Conservation (phyloP, 2,329 filamentous ascomycete genomes). For the Mollisiaceae sp. region DNA sequence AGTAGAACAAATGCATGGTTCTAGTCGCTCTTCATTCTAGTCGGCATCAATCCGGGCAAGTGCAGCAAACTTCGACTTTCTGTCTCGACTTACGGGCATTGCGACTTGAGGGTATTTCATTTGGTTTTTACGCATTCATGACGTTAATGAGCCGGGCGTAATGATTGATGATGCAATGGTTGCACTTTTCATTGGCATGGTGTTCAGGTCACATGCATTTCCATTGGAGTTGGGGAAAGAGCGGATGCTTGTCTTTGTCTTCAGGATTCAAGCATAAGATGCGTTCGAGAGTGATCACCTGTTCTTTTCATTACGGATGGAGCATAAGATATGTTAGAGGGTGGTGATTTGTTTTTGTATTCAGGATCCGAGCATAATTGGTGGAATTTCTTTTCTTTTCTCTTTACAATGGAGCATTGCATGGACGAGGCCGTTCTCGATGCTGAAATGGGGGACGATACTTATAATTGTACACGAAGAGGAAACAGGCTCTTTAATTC, state of each 20-base stretch:
- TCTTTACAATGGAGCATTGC: background rate
- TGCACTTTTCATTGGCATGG: constrained; percentile 8
- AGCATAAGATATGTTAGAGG: background rate
- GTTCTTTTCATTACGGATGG: background rate
- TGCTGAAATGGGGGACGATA: background rate
- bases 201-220: constrained; percentile 19
- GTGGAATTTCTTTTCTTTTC: background rate
- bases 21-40: constrained; percentile 10
- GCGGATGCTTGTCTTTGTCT: background rate
- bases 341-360: background rate
- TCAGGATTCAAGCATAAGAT: constrained; percentile 15
- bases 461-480: too few relatives aligned
- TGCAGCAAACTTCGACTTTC: constrained; percentile 24
- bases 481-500: background rate
- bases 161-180: constrained; percentile 8
- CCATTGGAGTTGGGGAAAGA: constrained; percentile 9
- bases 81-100: constrained; percentile 13
- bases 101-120: constrained; percentile 24
- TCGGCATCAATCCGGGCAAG: constrained; percentile 15
- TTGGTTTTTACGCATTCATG: constrained; percentile 22
- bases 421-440: background rate
- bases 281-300: background rate
- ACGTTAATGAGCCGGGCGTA: constrained; percentile 22
- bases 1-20: background rate
- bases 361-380: background rate